Evolutionary conservation across 495 filamentous ascomycete species (phyloP), one percentile per base, ranked within the genome.

Genomic region (Cudoniella acicularis): DNA sequence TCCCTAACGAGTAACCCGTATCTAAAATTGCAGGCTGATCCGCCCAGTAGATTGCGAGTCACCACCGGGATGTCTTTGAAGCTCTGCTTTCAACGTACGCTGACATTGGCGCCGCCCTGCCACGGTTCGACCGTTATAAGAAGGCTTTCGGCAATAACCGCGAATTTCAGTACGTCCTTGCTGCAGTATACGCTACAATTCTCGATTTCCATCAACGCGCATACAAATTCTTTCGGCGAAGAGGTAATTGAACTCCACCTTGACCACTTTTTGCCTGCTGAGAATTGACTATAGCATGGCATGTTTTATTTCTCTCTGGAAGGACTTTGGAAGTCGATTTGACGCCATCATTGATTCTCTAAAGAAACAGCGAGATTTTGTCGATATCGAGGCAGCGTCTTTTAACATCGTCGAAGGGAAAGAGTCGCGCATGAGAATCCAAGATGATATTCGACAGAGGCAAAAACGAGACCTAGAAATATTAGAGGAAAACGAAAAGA

Each of bases 61-160:
- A 53, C 50, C 26, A 53, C 41, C 50, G 50, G 27, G 50, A 53
- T 53, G 50, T 53, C 50, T 53, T 53, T 42, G 50, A 53, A 53
- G 50, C 50, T 6, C 30, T 53, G 17, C 50, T 53, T 36, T 18
- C 50, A 42, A 27, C 50, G 30, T 36, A 36, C 30, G 30, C 30
- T 36, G 30, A 36, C 24, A 54, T 54, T 20, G 51, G 51, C 36
- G 51, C 25, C 18, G 51, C 51, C 24, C 26, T 54, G 11, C 51
- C 51, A 42, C 30, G 51, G 27, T 54, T 54, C 30, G 51, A 54
- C 36, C 51, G 51, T 41, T 54, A 54, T 30, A 54, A 36, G 36
- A 18, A 40, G 51, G 30, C 51, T 1, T 54, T 54, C 36, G 51
- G 17, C 36, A 17, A 54, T 54, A 54, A 54, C 42, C 27, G 36